phyloP scores from a whole-genome alignment of 2,329 filamentous ascomycete genomes.

The Penicillium sp. region DNA sequence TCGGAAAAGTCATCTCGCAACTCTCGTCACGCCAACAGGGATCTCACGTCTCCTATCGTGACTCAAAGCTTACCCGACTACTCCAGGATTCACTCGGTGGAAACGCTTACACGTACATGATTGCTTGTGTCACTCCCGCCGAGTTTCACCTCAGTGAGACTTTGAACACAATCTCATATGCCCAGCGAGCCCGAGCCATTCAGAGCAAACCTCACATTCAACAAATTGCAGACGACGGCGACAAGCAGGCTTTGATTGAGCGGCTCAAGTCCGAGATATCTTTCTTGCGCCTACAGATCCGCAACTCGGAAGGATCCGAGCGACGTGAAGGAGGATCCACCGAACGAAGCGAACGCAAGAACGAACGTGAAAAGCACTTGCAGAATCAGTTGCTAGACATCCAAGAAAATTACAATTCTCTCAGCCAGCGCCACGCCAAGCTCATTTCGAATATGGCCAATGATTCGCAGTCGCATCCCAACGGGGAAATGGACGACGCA shows the following conservation, averaged over 20 bases:
- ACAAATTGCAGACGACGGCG: constrained; percentile 80
- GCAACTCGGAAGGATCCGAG: constrained; percentile 71
- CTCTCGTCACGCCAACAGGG: constrained; percentile 84
- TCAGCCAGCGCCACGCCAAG: constrained; percentile 92
- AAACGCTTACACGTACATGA: constrained; percentile 99
- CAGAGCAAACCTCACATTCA: constrained; percentile 98
- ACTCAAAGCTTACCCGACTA: constrained; percentile 92
- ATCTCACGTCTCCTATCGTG: constrained; percentile 93
- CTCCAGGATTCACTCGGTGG: constrained; percentile 95
- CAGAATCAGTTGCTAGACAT: constrained; percentile 90
- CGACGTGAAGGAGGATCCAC: constrained; percentile 57
- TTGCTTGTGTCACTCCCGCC: constrained; percentile 93
- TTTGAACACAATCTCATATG: constrained; percentile 95
- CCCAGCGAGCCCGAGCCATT: constrained; percentile 90
- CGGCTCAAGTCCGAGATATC: constrained; percentile 89
- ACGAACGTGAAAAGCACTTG: constrained; percentile 81
- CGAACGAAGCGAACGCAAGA: constrained; percentile 75
- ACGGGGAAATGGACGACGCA: constrained; percentile 43
- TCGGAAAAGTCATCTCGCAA: constrained; percentile 98
- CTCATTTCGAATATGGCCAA: constrained; percentile 91
- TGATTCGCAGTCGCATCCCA: constrained; percentile 60
- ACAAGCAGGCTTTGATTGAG: constrained; percentile 92
- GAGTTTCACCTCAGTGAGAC: constrained; percentile 98
- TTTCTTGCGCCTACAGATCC: constrained; percentile 90
- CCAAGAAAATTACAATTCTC: constrained; percentile 90